Percentiles rank a stretch among this genome's conserved stretches.
phyloP scores from a whole-genome alignment of 441 rosid genomes.

The Pelargonium hybrid region DNA sequence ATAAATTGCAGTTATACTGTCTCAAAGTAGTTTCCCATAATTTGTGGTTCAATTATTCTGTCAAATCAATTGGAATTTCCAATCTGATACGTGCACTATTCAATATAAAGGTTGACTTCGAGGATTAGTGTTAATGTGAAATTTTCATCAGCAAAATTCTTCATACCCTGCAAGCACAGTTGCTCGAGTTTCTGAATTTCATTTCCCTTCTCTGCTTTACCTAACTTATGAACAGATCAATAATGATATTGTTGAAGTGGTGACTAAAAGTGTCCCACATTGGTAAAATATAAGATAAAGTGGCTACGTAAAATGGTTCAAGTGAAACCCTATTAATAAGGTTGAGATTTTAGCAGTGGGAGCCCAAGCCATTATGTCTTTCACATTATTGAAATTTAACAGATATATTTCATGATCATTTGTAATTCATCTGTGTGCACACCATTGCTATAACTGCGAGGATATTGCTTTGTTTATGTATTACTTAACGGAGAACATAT shows the following conservation, averaged over 20 bases:
- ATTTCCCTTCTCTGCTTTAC: not conserved
- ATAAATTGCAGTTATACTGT: not conserved
- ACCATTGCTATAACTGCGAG: not conserved
- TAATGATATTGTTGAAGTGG: too few species aligned
- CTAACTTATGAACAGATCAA: not conserved
- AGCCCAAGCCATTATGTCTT: too few species aligned
- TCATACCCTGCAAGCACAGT: not conserved
- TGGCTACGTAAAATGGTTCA: too few species aligned
- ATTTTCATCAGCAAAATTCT: not conserved
- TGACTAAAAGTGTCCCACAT: too few species aligned
- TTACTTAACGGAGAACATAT: constrained; percentile 14
- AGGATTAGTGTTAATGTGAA: not conserved
- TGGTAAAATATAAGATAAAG: too few species aligned
- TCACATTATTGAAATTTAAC: too few species aligned
- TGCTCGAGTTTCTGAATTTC: not conserved
- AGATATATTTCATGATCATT: not conserved
- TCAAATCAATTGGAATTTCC: not conserved
- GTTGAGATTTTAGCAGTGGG: too few species aligned
- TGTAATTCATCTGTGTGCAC: not conserved
- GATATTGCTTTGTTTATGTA: not conserved
- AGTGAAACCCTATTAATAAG: too few species aligned
- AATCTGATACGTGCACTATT: not conserved
- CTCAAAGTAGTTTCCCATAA: not conserved
- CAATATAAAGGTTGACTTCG: not conserved
- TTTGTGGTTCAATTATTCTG: not conserved